phyloP scores from a whole-genome alignment of 2,329 filamentous ascomycete species.

The Myriangium duriaei region DNA sequence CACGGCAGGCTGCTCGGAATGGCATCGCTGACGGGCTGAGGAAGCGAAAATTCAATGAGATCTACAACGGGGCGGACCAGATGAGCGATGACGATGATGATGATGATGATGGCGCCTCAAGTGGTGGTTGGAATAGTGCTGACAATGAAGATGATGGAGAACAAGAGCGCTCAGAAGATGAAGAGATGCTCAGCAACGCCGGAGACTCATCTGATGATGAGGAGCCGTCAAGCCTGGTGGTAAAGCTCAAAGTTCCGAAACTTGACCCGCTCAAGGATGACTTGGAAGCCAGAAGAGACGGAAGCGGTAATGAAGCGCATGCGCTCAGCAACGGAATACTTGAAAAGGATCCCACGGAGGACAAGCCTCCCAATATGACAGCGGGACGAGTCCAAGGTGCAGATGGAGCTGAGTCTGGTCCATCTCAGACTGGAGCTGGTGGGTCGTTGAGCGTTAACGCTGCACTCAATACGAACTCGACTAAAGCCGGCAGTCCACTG shows the following conservation, averaged over 20 bases:
- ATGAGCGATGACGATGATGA: constrained; percentile 54
- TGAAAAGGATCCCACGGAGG: too few relatives aligned
- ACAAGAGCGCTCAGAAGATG: constrained; percentile 54
- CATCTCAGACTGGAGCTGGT: too few relatives aligned
- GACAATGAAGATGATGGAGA: constrained; percentile 58
- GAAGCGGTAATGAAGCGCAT: too few relatives aligned
- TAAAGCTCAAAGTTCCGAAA: constrained; percentile 46
- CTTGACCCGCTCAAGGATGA: too few relatives aligned
- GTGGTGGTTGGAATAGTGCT: constrained; percentile 20
- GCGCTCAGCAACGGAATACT: too few relatives aligned
- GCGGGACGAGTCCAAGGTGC: too few relatives aligned
- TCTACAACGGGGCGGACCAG: constrained; percentile 49
- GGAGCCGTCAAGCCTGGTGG: constrained; percentile 49
- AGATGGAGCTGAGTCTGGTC: too few relatives aligned
- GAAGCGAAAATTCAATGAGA: constrained; percentile 38
- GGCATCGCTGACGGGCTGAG: constrained; percentile 19
- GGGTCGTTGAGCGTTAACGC: too few relatives aligned
- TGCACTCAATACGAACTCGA: too few relatives aligned
- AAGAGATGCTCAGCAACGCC: constrained; percentile 37
- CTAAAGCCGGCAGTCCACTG: too few relatives aligned
- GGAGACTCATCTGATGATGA: constrained; percentile 22
- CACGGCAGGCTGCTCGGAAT: constrained; percentile 18
- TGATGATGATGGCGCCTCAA: constrained; percentile 44
- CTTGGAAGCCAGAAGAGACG: too few relatives aligned
- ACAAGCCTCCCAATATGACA: too few relatives aligned